Conservation (phyloP, 495 filamentous ascomycete genomes). For the Talaromyces thailandensis region DNA sequence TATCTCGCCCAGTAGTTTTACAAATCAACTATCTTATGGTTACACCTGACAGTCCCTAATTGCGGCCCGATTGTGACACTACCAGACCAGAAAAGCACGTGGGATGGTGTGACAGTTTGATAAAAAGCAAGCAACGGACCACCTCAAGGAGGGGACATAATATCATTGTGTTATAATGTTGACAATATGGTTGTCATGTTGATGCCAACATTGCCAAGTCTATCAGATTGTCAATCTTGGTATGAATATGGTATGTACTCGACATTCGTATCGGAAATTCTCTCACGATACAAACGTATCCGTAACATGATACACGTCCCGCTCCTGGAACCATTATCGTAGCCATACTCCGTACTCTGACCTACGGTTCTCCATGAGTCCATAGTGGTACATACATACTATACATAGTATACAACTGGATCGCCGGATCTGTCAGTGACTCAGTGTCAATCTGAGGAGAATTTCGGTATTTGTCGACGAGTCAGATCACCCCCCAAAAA, state of each 20-base stretch:
- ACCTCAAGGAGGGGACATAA: background rate
- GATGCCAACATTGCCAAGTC: background rate
- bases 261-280: background rate
- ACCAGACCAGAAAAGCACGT: background rate
- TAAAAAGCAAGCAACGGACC: background rate
- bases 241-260: background rate
- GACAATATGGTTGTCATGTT: background rate
- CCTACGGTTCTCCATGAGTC: no score
- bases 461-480: background rate
- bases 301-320: background rate
- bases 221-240: background rate
- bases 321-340: background rate
- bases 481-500: background rate
- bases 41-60: background rate
- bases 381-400: background rate
- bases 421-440: background rate
- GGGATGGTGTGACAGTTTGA: background rate
- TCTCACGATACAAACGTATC: background rate
- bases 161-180: background rate
- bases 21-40: background rate
- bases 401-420: background rate
- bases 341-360: background rate
- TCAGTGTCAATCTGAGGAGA: background rate
- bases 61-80: background rate
- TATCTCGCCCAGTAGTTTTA: background rate